Evolutionary conservation across 208 protist genomes (phyloP).

Genomic region (Dictyostelium gargantuum): DNA sequence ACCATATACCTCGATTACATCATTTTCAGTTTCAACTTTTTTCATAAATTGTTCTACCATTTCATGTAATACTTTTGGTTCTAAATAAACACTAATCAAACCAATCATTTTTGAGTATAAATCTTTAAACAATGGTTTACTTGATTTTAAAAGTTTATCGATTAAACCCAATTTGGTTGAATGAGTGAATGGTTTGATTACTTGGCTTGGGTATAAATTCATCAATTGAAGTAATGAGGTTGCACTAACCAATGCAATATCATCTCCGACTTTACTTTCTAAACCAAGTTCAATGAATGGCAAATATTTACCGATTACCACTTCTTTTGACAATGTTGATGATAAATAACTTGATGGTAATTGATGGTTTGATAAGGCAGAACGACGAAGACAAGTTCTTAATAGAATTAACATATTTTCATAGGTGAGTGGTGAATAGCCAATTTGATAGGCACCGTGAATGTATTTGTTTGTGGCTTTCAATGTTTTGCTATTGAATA

Average conservation of each 20-base stretch:
- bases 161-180: neutral
- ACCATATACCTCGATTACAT: conserved; percentile 26
- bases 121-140: neutral
- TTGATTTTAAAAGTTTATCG: neutral
- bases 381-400: neutral
- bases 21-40: neutral
- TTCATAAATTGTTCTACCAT: neutral
- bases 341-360: neutral
- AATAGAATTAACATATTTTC: conserved; percentile 23
- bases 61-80: neutral
- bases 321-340: neutral
- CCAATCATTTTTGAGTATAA: conserved; percentile 18
- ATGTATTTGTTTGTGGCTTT: neutral
- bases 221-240: neutral
- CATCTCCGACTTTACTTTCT: neutral
- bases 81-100: neutral
- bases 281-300: neutral
- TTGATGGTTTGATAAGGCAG: neutral
- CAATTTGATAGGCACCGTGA: conserved; percentile 3
- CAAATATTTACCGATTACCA: neutral
- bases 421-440: neutral
- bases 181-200: neutral
- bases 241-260: neutral
- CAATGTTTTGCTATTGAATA: neutral
- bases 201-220: neutral